Conservation (phyloP, 805 yeast genomes). For the Metschnikowia lachancei region DNA sequence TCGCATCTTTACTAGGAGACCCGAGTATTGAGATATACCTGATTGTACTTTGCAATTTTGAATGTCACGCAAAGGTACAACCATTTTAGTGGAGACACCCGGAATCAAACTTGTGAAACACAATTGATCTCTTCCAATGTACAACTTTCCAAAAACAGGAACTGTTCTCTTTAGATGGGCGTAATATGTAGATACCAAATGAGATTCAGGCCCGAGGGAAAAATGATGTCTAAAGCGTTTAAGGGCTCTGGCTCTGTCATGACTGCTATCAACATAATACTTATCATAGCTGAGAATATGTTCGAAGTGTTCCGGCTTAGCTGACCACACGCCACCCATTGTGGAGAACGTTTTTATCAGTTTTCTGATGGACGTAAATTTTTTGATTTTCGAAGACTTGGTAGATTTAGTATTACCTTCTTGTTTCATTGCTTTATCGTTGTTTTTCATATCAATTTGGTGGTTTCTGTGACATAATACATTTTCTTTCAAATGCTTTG, state of each 20-base stretch:
- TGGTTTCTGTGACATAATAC: not conserved
- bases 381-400: conserved; percentile 11
- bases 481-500: conserved; percentile 4
- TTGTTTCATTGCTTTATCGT: not conserved
- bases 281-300: conserved; percentile 41
- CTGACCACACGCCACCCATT: conserved; percentile 48
- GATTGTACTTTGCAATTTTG: conserved; percentile 54
- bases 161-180: conserved; percentile 65
- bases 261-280: conserved; percentile 44
- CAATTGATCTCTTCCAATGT: conserved; percentile 63
- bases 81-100: conserved; percentile 75
- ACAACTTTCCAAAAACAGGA: conserved; percentile 82
- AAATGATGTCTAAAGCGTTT: conserved; percentile 64
- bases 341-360: conserved; percentile 32
- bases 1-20: conserved; percentile 63
- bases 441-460: not conserved
- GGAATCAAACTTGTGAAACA: conserved; percentile 81
- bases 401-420: not conserved
- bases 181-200: conserved; percentile 65
- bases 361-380: conserved; percentile 11
- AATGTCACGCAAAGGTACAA: conserved; percentile 71
- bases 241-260: conserved; percentile 47
- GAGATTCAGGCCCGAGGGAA: conserved; percentile 51
- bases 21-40: conserved; percentile 44
- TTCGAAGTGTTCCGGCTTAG: conserved; percentile 62